Evolutionary conservation across 345 rosid species (phyloP).

Genomic region (Abelmoschus esculentus): DNA sequence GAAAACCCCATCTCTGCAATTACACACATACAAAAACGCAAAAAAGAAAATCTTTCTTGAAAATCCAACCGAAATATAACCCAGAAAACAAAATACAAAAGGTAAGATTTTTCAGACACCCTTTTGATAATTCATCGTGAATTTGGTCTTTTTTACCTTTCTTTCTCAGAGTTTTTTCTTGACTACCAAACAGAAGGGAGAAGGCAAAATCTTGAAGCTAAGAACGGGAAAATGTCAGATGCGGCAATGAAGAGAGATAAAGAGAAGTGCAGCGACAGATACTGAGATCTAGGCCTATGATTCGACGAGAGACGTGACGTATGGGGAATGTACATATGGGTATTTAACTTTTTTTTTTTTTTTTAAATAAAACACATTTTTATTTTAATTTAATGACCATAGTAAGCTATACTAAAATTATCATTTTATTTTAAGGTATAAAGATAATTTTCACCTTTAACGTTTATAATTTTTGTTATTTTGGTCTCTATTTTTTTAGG

Average conservation of each 20-base stretch:
- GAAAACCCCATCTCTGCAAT: conserved; percentile 60
- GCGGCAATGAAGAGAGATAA: not conserved
- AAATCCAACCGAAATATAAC: conserved; percentile 6
- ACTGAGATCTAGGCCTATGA: not conserved
- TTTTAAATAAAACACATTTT: no score
- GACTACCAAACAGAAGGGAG: not conserved
- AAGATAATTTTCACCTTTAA: no score
- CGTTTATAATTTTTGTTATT: no score
- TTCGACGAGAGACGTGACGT: conserved; percentile 7
- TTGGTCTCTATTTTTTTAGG: no score
- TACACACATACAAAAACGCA: not conserved
- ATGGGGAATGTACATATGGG: not conserved
- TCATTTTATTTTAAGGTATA: no score
- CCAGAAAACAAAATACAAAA: not conserved
- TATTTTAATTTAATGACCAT: no score
- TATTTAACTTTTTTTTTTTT: no score
- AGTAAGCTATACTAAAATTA: no score
- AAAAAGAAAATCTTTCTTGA: not conserved
- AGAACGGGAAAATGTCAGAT: not conserved
- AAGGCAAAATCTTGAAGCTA: not conserved
- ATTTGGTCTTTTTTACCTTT: not conserved
- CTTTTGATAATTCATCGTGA: not conserved
- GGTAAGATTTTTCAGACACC: not conserved
- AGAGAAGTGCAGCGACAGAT: not conserved
- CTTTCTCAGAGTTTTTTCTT: not conserved